phyloP scores from a whole-genome alignment of 345 rosid species.

The Euphorbia peplus region DNA sequence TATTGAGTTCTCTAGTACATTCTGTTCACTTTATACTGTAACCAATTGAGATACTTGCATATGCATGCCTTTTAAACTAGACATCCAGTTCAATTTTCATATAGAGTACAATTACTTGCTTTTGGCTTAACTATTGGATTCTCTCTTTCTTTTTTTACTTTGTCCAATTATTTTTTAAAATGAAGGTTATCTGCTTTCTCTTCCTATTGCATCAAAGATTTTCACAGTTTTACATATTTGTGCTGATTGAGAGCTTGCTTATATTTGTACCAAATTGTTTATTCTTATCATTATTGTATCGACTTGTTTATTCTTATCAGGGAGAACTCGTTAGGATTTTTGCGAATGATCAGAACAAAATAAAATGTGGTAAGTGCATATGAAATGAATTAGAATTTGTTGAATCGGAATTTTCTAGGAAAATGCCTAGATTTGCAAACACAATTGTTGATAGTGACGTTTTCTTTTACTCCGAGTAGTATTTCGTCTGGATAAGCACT shows the following conservation, averaged over 20 bases:
- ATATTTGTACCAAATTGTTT: constrained; percentile 11
- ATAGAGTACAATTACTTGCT: not conserved
- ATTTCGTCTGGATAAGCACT: not conserved
- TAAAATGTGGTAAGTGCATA: constrained; percentile 76
- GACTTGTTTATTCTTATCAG: constrained; percentile 40
- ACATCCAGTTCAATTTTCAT: not conserved
- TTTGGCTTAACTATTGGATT: not conserved
- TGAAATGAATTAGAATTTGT: constrained; percentile 8
- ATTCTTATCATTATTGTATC: constrained; percentile 36
- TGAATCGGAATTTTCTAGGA: constrained; percentile 11
- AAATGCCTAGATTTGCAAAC: not conserved
- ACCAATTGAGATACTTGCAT: not conserved
- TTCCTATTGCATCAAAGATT: not conserved
- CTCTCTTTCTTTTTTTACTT: not conserved
- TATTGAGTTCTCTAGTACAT: not conserved
- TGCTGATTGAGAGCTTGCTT: constrained; percentile 12
- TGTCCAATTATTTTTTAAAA: not conserved
- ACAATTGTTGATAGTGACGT: not conserved
- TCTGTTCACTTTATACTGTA: not conserved
- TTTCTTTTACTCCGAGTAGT: not conserved
- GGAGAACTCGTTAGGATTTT: constrained; percentile 85
- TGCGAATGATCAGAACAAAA: constrained; percentile 91
- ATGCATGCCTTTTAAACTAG: not conserved
- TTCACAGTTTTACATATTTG: not conserved
- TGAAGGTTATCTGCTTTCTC: not conserved